A percentile compares a stretch with the other conserved stretches of the same genome.
phyloP scores from a whole-genome alignment of 129 eudicot genomes.

The Oenanthe sinensis region DNA sequence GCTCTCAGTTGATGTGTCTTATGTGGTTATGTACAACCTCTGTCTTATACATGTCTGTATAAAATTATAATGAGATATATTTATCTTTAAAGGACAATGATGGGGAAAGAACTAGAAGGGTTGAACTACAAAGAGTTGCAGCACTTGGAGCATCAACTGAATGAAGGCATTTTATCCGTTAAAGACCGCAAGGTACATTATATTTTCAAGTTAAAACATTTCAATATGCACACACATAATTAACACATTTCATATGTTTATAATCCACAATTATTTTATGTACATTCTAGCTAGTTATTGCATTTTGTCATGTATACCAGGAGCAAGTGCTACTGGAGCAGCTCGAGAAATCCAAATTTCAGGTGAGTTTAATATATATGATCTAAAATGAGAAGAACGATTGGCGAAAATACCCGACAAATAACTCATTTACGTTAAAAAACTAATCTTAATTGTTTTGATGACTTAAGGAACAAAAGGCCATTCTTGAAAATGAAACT shows the following conservation, averaged over 20 bases:
- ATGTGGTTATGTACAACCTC: background rate
- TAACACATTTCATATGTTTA: background rate
- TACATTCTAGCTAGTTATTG: background rate
- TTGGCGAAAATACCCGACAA: background rate
- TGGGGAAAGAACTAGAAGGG: conserved; percentile 70
- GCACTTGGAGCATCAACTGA: conserved; percentile 56
- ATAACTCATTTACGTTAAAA: background rate
- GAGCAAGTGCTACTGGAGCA: conserved; percentile 57
- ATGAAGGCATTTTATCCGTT: conserved; percentile 59
- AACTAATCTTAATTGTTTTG: background rate
- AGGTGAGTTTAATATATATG: conserved; percentile 33
- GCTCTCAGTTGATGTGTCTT: background rate
- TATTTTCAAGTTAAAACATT: background rate
- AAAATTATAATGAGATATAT: background rate
- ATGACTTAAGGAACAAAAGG: conserved; percentile 47
- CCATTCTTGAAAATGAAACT: conserved; percentile 49
- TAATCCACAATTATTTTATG: background rate
- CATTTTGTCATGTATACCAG: conserved; percentile 15
- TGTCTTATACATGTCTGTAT: background rate
- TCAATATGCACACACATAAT: background rate
- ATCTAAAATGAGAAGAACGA: background rate
- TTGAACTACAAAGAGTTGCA: conserved; percentile 60
- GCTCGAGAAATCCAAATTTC: conserved; percentile 55
- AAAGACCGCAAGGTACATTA: conserved; percentile 56
- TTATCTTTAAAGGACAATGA: conserved; percentile 33